Conservation (phyloP, 192 early-diverging fungal genomes). For the Paraglomus brasilianum region DNA sequence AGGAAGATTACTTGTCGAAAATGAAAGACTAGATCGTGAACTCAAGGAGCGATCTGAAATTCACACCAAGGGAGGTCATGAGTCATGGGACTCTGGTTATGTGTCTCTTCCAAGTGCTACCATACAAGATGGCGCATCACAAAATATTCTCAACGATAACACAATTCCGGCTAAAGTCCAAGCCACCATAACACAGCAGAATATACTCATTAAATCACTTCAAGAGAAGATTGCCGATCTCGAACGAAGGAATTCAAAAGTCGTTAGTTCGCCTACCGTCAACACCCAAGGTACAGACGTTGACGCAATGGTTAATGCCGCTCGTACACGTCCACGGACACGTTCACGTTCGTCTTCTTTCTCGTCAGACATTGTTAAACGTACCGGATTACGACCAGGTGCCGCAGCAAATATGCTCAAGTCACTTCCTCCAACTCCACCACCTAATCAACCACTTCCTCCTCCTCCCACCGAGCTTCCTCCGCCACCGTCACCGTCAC, state of each 20-base stretch:
- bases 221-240: conserved; percentile 16
- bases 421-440: conserved; percentile 3
- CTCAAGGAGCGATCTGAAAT: background rate
- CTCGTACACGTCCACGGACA: background rate
- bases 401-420: no score
- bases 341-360: background rate
- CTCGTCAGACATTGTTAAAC: background rate
- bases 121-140: no score
- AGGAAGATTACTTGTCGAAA: background rate
- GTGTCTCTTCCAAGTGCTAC: background rate
- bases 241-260: background rate
- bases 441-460: conserved; percentile 21
- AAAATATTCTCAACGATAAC: no score
- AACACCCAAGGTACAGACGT: background rate
- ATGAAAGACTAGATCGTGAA: conserved; percentile 2
- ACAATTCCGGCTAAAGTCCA: background rate
- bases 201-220: conserved; percentile 16
- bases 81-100: background rate
- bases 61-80: no score
- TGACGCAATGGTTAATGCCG: background rate
- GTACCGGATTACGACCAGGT: no score
- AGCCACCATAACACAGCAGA: conserved; percentile 18
- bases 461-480: background rate
- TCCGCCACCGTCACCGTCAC: background rate
- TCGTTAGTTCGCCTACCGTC: background rate